Evolutionary conservation across 2,329 filamentous ascomycete species (phyloP).

Genomic region (Penicillium aurantiogriseum): DNA sequence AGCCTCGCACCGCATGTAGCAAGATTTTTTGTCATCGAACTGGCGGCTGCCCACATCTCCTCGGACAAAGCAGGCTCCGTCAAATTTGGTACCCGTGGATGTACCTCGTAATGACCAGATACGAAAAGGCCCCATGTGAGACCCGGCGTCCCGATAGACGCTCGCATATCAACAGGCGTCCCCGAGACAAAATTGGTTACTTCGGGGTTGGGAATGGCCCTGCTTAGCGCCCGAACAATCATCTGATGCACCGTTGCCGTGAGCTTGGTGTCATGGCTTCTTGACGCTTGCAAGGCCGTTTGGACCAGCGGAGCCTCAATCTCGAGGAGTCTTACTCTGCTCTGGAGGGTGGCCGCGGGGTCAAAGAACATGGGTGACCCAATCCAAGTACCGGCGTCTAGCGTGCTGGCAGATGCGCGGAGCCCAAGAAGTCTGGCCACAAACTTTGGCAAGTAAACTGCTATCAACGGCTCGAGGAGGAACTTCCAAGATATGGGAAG

Average conservation of each 20-base stretch:
- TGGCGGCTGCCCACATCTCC: slow-evolving; percentile 37
- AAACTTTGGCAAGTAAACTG: slow-evolving; percentile 38
- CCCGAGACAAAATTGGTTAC: slow-evolving; percentile 39
- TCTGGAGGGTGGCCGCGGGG: slow-evolving; percentile 21
- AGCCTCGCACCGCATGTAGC: slow-evolving; percentile 32
- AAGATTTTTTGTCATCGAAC: slow-evolving; percentile 33
- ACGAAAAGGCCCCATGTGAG: slow-evolving; percentile 42
- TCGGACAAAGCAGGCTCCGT: slow-evolving; percentile 16
- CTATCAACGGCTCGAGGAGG: slow-evolving; percentile 43
- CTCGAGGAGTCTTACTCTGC: slow-evolving; percentile 33
- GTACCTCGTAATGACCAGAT: slow-evolving; percentile 29
- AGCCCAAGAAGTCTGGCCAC: slow-evolving; percentile 36
- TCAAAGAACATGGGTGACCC: slow-evolving; percentile 31
- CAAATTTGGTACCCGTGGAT: slow-evolving; percentile 14
- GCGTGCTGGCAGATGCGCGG: slow-evolving; percentile 24
- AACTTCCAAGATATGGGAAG: slow-evolving; percentile 48
- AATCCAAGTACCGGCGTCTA: slow-evolving; percentile 36
- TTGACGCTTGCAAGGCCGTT: slow-evolving; percentile 30
- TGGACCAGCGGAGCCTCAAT: slow-evolving; percentile 31
- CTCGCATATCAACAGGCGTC: slow-evolving; percentile 45
- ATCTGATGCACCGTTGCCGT: slow-evolving; percentile 45
- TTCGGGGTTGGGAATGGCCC: slow-evolving; percentile 21
- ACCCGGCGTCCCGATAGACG: slow-evolving; percentile 29
- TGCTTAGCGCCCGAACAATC: slow-evolving; percentile 40
- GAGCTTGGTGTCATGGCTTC: slow-evolving; percentile 39